Percentiles rank a stretch among this genome's conserved stretches.
Evolutionary conservation across 108 stramenopile genomes (phyloP).

Genomic region (Nannochloropsis gaditana): DNA sequence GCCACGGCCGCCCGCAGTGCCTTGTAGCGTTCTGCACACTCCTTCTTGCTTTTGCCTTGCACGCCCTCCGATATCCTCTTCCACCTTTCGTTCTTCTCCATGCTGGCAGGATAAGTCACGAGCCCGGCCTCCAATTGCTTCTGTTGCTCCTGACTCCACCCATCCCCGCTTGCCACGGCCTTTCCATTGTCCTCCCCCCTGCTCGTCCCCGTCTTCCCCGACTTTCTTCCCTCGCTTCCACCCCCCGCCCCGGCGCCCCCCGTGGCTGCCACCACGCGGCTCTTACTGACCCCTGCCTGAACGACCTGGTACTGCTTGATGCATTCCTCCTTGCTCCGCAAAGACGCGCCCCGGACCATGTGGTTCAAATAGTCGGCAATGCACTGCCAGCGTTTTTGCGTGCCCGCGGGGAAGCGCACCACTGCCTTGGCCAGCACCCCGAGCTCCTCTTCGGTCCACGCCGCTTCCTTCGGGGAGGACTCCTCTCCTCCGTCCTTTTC

Average conservation of each 20-base stretch:
- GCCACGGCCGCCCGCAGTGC: conserved; percentile 36
- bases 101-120: conserved; percentile 67
- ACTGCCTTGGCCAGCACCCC: conserved; percentile 82
- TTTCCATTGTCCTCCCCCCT: not conserved
- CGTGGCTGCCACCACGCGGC: not conserved
- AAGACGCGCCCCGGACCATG: conserved; percentile 47
- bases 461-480: not conserved
- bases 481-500: too few relatives aligned
- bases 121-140: conserved; percentile 75
- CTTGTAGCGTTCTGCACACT: conserved; percentile 91
- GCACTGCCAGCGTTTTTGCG: conserved; percentile 85
- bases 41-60: conserved; percentile 83
- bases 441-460: conserved; percentile 82
- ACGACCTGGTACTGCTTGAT: conserved; percentile 75
- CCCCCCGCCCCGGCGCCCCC: conserved; percentile 12
- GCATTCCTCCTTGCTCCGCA: conserved; percentile 87
- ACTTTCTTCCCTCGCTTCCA: not conserved
- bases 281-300: conserved; percentile 9
- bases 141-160: conserved; percentile 87
- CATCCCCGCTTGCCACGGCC: conserved; percentile 25
- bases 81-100: conserved; percentile 99
- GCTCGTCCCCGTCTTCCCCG: not conserved
- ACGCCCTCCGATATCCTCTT: conserved; percentile 74
- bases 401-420: conserved; percentile 84
- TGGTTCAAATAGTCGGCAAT: conserved; percentile 74